Evolutionary conservation across 768 basidiomycete genomes (phyloP).

Genomic region (Russula brevipes): DNA sequence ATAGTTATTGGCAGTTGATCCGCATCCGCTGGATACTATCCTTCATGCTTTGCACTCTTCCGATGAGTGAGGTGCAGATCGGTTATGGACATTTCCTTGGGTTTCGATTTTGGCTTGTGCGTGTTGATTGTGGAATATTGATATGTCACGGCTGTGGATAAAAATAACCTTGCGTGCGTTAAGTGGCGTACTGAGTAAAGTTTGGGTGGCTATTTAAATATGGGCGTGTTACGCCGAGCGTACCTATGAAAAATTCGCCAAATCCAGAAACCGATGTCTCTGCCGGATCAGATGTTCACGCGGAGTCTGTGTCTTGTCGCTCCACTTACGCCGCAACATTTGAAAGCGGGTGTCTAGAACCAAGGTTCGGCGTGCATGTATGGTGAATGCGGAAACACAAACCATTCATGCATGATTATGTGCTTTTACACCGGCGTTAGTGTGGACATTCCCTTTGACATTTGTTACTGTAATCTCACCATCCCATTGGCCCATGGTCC

Average conservation of each 20-base stretch:
- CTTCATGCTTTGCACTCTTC: not conserved
- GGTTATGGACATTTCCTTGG: not conserved
- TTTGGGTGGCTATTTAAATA: not conserved
- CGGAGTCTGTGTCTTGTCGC: no score
- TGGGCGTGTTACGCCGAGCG: no score
- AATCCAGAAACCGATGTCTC: not conserved
- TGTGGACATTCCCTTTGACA: no score
- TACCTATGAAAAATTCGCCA: not conserved
- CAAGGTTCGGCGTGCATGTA: no score
- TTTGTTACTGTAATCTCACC: no score
- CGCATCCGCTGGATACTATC: not conserved
- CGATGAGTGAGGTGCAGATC: not conserved
- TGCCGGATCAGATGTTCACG: no score
- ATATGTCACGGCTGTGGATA: not conserved
- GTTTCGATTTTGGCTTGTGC: not conserved
- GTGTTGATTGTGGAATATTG: not conserved
- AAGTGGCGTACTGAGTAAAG: not conserved
- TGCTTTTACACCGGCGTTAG: no score
- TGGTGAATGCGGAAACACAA: no score
- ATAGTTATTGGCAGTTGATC: not conserved
- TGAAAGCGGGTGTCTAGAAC: no score
- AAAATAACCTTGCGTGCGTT: not conserved
- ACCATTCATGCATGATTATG: no score
- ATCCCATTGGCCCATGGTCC: no score
- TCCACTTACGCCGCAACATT: no score